phyloP scores from a whole-genome alignment of 2,329 filamentous ascomycete species.

The Ophiosphaerella narmari region DNA sequence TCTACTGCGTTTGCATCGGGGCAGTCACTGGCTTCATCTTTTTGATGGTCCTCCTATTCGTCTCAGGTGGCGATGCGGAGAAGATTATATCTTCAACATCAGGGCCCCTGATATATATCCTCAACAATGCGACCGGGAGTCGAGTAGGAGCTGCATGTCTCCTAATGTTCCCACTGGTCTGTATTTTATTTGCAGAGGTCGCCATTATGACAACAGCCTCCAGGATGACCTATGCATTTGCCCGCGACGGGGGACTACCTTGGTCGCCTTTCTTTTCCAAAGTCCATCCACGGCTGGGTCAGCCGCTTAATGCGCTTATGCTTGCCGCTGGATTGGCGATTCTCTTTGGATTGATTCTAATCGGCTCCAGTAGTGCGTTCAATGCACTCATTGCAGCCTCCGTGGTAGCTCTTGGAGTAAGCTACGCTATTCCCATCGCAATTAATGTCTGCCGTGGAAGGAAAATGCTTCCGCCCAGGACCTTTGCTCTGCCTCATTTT shows the following conservation, averaged over 20 bases:
- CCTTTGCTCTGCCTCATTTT: constrained; percentile 60
- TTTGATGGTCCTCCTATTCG: constrained; percentile 66
- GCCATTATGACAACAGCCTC: constrained; percentile 69
- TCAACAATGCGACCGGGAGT: constrained; percentile 65
- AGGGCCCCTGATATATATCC: constrained; percentile 65
- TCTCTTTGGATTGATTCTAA: constrained; percentile 71
- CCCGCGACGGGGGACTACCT: constrained; percentile 69
- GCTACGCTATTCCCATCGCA: constrained; percentile 74
- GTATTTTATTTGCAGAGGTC: constrained; percentile 66
- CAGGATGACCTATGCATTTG: constrained; percentile 71
- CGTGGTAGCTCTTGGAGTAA: constrained; percentile 72
- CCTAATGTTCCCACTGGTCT: constrained; percentile 69
- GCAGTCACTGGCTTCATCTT: constrained; percentile 67
- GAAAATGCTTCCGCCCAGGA: constrained; percentile 63
- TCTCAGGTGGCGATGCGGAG: constrained; percentile 60
- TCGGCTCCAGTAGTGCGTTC: constrained; percentile 70
- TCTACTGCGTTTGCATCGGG: constrained; percentile 66
- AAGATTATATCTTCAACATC: constrained; percentile 60
- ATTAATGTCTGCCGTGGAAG: constrained; percentile 72
- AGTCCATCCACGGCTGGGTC: constrained; percentile 64
- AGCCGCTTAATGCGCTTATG: constrained; percentile 69
- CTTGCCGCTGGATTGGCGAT: constrained; percentile 65
- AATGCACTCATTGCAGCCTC: constrained; percentile 73
- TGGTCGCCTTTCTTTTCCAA: constrained; percentile 63
- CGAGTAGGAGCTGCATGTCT: constrained; percentile 66